A percentile compares a stretch with the other conserved stretches of the same genome.
phyloP scores from a whole-genome alignment of 305 asterid genomes.

The Salvia sclarea region DNA sequence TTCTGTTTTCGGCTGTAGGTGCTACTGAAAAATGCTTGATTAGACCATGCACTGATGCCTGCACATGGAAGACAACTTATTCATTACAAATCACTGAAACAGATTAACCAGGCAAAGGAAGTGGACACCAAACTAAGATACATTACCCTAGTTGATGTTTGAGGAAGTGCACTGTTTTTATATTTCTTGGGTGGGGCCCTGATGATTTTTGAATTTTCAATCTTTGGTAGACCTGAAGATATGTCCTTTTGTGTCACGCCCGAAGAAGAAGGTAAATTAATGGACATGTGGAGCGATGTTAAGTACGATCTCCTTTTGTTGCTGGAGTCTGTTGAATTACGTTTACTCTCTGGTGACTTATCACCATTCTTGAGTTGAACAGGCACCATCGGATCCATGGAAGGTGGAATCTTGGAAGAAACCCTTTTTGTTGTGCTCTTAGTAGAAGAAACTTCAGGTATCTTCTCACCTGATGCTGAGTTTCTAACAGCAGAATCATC shows the following conservation, averaged over 20 bases:
- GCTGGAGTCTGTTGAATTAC: conserved; percentile 31
- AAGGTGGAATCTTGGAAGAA: conserved; percentile 37
- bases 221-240: conserved; percentile 47
- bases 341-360: conserved; percentile 40
- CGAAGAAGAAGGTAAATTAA: conserved; percentile 40
- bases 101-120: conserved; percentile 18
- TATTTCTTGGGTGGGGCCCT: conserved; percentile 50
- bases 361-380: conserved; percentile 39
- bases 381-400: conserved; percentile 36
- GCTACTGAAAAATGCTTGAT: conserved; percentile 38
- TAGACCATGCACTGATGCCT: conserved; percentile 52
- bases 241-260: conserved; percentile 36
- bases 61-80: conserved; percentile 26
- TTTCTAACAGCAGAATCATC: conserved; percentile 36
- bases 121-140: conserved; percentile 20
- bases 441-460: conserved; percentile 33
- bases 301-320: conserved; percentile 48
- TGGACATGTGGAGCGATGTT: conserved; percentile 67
- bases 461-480: conserved; percentile 36
- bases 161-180: conserved; percentile 43
- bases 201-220: conserved; percentile 37
- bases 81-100: conserved; percentile 15
- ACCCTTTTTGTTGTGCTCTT: conserved; percentile 30
- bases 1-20: conserved; percentile 44
- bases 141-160: conserved; percentile 51